phyloP scores from a whole-genome alignment of 1,284 basidiomycete genomes.

The Tranzscheliella williamsii region DNA sequence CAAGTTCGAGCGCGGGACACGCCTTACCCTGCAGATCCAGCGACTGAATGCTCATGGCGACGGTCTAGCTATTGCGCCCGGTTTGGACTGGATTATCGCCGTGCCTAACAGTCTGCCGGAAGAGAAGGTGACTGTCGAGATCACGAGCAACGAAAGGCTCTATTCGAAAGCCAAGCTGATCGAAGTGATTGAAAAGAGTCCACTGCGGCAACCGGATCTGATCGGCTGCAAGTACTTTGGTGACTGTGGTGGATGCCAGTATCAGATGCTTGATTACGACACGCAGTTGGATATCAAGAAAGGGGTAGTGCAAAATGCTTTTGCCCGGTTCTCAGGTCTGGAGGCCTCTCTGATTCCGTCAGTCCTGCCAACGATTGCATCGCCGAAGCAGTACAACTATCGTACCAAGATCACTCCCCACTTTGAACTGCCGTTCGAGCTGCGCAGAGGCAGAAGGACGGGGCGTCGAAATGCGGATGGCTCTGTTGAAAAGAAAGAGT shows the following conservation, averaged over 20 bases:
- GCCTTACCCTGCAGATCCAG: conserved; percentile 41
- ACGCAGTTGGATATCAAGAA: conserved; percentile 83
- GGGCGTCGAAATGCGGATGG: conserved; percentile 60
- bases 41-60: conserved; percentile 57
- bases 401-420: conserved; percentile 97
- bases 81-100: conserved; percentile 51
- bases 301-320: conserved; percentile 82
- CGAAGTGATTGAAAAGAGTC: conserved; percentile 21
- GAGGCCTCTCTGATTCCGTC: conserved; percentile 68
- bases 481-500: conserved; percentile 61
- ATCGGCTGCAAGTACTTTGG: conserved; percentile 58
- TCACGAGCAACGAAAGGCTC: conserved; percentile 47
- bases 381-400: conserved; percentile 86
- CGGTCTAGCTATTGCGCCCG: conserved; percentile 48
- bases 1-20: conserved; percentile 39
- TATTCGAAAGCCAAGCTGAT: conserved; percentile 49
- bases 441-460: conserved; percentile 49
- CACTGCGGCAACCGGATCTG: conserved; percentile 28
- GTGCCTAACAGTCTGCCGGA: conserved; percentile 52
- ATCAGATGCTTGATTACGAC: conserved; percentile 73
- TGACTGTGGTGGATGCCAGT: conserved; percentile 58
- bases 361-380: conserved; percentile 77
- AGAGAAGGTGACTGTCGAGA: conserved; percentile 44
- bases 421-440: conserved; percentile 77
- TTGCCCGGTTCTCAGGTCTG: conserved; percentile 65